A percentile compares a stretch with the other conserved stretches of the same genome.
phyloP scores from a whole-genome alignment of 345 rosid species.

The Sonneratia alba region DNA sequence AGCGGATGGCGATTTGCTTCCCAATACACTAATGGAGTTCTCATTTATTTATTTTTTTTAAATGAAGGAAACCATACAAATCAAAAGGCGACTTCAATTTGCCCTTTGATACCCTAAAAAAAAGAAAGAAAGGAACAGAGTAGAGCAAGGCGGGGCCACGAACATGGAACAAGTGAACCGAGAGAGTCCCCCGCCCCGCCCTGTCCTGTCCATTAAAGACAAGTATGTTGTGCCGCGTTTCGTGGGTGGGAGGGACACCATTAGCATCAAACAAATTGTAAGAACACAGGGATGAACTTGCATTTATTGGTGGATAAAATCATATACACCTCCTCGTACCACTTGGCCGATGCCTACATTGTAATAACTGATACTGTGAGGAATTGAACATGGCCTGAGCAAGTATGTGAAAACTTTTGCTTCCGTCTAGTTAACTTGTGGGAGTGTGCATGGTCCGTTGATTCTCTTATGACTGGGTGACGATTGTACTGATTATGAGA shows the following conservation, averaged over 20 bases:
- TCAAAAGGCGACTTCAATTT: not conserved
- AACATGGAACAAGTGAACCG: not conserved
- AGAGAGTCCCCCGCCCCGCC: no score
- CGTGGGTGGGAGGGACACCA: not conserved
- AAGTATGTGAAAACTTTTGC: no score
- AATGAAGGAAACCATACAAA: not conserved
- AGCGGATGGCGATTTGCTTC: slow-evolving; percentile 3
- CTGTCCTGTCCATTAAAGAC: not conserved
- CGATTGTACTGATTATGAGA: no score
- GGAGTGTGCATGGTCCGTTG: no score
- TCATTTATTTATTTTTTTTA: no score
- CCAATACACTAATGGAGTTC: not conserved
- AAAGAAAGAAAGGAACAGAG: not conserved
- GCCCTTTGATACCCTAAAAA: not conserved
- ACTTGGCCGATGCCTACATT: no score
- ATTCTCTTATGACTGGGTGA: no score
- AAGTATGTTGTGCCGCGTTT: not conserved
- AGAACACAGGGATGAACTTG: not conserved
- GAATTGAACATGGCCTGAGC: no score
- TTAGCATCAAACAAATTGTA: not conserved
- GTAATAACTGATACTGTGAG: no score
- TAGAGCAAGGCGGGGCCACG: not conserved
- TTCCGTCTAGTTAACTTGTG: no score
- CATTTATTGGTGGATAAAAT: not conserved
- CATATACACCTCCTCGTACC: no score